Evolutionary conservation across 805 yeast species (phyloP), one percentile per base, ranked within the genome.

Genomic region (Starmerella geochares): DNA sequence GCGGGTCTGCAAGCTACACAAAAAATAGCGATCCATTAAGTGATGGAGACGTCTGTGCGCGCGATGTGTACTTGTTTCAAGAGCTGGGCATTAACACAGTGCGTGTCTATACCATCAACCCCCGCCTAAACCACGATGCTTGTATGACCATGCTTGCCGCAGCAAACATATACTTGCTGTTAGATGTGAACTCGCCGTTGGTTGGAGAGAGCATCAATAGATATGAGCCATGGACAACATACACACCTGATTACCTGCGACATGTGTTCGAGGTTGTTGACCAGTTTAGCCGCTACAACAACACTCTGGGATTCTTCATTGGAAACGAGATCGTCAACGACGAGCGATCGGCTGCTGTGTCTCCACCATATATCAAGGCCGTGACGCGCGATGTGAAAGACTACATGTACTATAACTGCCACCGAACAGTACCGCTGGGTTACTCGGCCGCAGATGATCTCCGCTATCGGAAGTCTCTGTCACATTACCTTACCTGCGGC

Each of bases 401-500:
- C 25, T 90, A 83, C 62, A 79, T 86, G 53, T 62, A 67, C 8
- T 59, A 63, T 24, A 77, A 85, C 59, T 66, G 79, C 3, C 74
- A 78, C 1, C 73, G 98, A 49, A 60, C 61, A 13, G 76, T 90
- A 16, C 97, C 97, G 0, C 85, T 90, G 32, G 97, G 97, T 0
- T 90, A 90, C 64, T 86, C 96, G 0, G 96, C 97, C 0, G 97
- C 96, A 1, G 97, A 90, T 67, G 96, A 88, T 61, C 72, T 88
- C 52, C 67, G 72, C 46, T 88, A 77, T 65, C 72, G 97, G 59
- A 75, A 77, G 8, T 75, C 95, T 0, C 71, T 88, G 43, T 82
- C 96, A 0, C 74, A 78, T 50, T 90, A 84, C 62, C 72, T 90
- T 49, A 90, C 82, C 59, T 88, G 96, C 60, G 75, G 79, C 21